Base-by-base conservation (phyloP, 2,329 filamentous ascomycete species). In the Thielaviopsis musarum region DNA sequence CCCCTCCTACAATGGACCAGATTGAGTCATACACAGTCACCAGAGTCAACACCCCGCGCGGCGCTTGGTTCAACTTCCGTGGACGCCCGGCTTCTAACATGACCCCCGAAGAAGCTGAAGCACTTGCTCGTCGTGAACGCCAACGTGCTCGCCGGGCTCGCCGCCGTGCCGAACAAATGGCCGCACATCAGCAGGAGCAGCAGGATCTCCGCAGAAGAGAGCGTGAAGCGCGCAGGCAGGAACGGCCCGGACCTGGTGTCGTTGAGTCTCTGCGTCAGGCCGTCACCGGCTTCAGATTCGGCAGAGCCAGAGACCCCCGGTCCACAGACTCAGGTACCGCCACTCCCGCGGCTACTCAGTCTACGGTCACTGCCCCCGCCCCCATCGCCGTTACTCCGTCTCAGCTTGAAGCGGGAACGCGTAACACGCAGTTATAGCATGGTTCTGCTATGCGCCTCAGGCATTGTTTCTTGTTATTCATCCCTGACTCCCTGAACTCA, bases 31-130 rank as follows among this genome's bases (percentile, higher is more conserved):
- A 72, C 38, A 71, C 68, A 56, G 73, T 73, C 55, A 69, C 70
- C 1, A 74, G 77, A 15, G 71, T 77, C 63, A 78, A 78, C 61
- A 70, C 79, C 64, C 77, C 69, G 60, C 70, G 64, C 21, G 67
- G 72, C 30, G 71, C 73, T 3, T 75, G 72, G 67, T 72, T 71
- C 22, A 68, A 66, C 19, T 64, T 70, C 22, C 67, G 71, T 6
- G 66, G 69, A 56, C 69, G 7, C 68, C 69, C 1, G 67, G 68
- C 2, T 69, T 68, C 2, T 66, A 70, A 52, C 67, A 72, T 17
- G 69, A 72, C 54, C 30, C 52, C 58, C 2, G 57, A 62, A 51
- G 51, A 58, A 52, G 49, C 49, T 1, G 30, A 62, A 34, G 58
- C 49, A 10, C 13, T 45, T 51, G 54, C 54, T 15, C 58, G 56